These are phyloP conservation scores for Diospyros kaki DNA, from an alignment of 148 eudicot species.

Conservation along the genomic window DNA sequence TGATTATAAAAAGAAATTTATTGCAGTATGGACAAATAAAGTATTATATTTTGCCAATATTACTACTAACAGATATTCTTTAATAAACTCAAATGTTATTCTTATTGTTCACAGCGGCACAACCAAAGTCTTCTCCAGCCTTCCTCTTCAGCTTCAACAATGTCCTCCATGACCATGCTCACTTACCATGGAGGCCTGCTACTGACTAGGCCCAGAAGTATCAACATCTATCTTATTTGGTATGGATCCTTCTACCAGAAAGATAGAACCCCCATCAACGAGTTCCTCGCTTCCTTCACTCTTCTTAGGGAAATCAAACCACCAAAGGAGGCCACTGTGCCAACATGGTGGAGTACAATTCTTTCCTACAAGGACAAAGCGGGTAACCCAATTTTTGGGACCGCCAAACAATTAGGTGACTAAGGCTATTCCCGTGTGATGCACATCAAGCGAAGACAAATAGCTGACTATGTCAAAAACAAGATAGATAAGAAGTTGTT, in stretches of 20 bases:
- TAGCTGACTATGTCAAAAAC: slow-evolving; percentile 13
- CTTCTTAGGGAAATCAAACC: too few relatives aligned
- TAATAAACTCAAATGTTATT: too few relatives aligned
- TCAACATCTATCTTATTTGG: slow-evolving; percentile 18
- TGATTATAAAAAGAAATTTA: too few relatives aligned
- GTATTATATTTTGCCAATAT: too few relatives aligned
- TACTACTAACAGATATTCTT: too few relatives aligned
- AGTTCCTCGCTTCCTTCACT: slow-evolving; percentile 14
- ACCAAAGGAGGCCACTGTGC: not conserved
- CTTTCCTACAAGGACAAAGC: slow-evolving; percentile 11
- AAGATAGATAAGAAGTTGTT: slow-evolving; percentile 6
- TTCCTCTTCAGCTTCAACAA: slow-evolving; percentile 13
- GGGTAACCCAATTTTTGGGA: slow-evolving; percentile 2
- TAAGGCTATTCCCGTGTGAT: slow-evolving; percentile 8
- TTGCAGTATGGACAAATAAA: too few relatives aligned
- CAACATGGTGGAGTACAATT: slow-evolving; percentile 14
- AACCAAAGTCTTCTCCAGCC: slow-evolving; percentile 16
- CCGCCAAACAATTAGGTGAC: slow-evolving; percentile 8
- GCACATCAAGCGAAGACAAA: slow-evolving; percentile 17
- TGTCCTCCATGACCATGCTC: slow-evolving; percentile 9
- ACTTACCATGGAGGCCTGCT: slow-evolving; percentile 20
- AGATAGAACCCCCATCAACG: slow-evolving; percentile 17
- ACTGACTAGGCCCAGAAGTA: slow-evolving; percentile 1
- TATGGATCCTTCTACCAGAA: slow-evolving; percentile 12
- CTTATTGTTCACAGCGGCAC: slow-evolving; percentile 6